Conservation (phyloP, 2,329 filamentous ascomycete species). For the Hirsutella rhossiliensis region DNA sequence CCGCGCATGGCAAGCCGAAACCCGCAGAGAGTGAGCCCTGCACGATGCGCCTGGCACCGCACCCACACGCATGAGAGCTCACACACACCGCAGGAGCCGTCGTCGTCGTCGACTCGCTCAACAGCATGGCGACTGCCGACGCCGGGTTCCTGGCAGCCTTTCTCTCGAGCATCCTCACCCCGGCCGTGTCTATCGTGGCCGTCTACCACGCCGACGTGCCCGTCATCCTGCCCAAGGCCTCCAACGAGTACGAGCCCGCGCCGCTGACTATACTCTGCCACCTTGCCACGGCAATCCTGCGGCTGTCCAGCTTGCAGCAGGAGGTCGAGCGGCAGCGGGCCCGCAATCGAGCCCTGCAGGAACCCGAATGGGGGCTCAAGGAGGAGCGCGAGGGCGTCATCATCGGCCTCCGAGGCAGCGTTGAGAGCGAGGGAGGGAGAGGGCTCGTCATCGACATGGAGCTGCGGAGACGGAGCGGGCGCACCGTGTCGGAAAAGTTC, state of each 20-base stretch:
- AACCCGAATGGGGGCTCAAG: slow-evolving; percentile 66
- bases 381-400: slow-evolving; percentile 72
- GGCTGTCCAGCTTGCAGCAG: slow-evolving; percentile 60
- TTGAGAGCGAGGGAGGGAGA: slow-evolving; percentile 22
- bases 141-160: slow-evolving; percentile 52
- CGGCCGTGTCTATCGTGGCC: slow-evolving; percentile 59
- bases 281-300: slow-evolving; percentile 79
- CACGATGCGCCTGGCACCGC: not conserved
- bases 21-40: slow-evolving; percentile 29
- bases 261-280: slow-evolving; percentile 65
- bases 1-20: slow-evolving; percentile 20
- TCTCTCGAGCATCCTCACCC: slow-evolving; percentile 56
- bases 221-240: slow-evolving; percentile 28
- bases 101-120: slow-evolving; percentile 70
- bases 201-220: slow-evolving; percentile 78
- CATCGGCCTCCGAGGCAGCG: slow-evolving; percentile 45
- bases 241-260: slow-evolving; percentile 49
- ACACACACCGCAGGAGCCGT: slow-evolving; percentile 45
- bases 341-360: slow-evolving; percentile 58
- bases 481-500: slow-evolving; percentile 60
- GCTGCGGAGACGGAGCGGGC: slow-evolving; percentile 69
- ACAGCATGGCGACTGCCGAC: slow-evolving; percentile 45
- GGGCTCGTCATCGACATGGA: slow-evolving; percentile 75
- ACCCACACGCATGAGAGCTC: not conserved
- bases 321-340: slow-evolving; percentile 65